phyloP scores from a whole-genome alignment of 257 asterid species.

The Solanum acaule region DNA sequence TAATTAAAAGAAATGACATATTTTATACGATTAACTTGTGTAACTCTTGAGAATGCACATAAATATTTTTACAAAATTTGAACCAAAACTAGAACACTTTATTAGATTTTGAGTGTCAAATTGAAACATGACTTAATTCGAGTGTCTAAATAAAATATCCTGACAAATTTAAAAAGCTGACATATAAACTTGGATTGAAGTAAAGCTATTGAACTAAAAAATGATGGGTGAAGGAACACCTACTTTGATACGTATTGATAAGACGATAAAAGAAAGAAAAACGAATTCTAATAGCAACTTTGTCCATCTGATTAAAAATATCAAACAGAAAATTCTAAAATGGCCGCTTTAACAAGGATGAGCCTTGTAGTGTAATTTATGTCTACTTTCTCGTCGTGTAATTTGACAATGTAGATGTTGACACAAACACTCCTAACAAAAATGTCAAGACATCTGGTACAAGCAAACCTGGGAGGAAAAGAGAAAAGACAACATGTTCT shows the following conservation, averaged over 20 bases:
- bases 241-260: not conserved
- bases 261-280: not conserved
- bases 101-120: not conserved
- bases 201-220: not conserved
- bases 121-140: not conserved
- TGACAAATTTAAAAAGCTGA: no score
- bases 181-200: not conserved
- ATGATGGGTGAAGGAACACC: not conserved
- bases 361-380: not conserved
- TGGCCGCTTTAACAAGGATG: not conserved
- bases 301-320: not conserved
- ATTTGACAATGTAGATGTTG: not conserved
- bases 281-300: not conserved
- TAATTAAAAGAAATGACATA: no score
- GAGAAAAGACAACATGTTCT: not conserved
- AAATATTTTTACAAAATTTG: no score
- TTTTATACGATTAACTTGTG: no score
- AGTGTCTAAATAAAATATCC: not conserved
- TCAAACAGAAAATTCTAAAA: not conserved
- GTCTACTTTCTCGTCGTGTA: not conserved
- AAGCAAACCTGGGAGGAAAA: not conserved
- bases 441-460: not conserved
- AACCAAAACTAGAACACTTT: not conserved
- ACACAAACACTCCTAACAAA: not conserved
- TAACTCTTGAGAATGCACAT: no score